Evolutionary conservation across 768 basidiomycete genomes (phyloP).

Genomic region (Tulasnella sp.): DNA sequence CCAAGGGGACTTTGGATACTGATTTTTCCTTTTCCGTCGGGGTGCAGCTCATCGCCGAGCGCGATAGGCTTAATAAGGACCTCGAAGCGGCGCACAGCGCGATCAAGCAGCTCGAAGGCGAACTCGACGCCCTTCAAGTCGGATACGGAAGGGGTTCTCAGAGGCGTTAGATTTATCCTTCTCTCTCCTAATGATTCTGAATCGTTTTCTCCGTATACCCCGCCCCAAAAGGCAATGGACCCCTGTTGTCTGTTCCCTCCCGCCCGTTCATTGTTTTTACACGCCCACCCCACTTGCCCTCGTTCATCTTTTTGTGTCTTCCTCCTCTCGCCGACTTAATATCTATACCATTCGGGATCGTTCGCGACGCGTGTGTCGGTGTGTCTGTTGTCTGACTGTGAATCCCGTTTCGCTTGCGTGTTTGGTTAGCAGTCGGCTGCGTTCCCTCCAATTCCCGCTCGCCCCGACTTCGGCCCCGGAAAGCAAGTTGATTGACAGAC

Average conservation of each 20-base stretch:
- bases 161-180: neutral
- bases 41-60: constrained; percentile 91
- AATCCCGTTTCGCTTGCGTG: no score
- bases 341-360: neutral
- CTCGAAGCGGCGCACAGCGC: constrained; percentile 84
- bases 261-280: neutral
- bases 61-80: constrained; percentile 98
- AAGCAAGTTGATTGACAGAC: no score
- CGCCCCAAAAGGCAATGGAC: neutral
- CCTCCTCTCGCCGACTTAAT: neutral
- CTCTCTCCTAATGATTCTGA: neutral
- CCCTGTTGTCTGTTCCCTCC: neutral
- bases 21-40: constrained; percentile 11
- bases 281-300: neutral
- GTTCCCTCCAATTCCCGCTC: no score
- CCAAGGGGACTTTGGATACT: constrained; percentile 17
- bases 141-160: constrained; percentile 58
- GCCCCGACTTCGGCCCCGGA: no score
- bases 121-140: constrained; percentile 80
- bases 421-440: no score
- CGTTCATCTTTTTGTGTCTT: neutral
- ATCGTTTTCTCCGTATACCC: neutral
- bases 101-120: constrained; percentile 83
- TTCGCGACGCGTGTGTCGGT: neutral
- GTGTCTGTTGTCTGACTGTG: no score